Evolutionary conservation across 345 rosid species (phyloP), one percentile per base, ranked within the genome.

Genomic region (Acer campestre): DNA sequence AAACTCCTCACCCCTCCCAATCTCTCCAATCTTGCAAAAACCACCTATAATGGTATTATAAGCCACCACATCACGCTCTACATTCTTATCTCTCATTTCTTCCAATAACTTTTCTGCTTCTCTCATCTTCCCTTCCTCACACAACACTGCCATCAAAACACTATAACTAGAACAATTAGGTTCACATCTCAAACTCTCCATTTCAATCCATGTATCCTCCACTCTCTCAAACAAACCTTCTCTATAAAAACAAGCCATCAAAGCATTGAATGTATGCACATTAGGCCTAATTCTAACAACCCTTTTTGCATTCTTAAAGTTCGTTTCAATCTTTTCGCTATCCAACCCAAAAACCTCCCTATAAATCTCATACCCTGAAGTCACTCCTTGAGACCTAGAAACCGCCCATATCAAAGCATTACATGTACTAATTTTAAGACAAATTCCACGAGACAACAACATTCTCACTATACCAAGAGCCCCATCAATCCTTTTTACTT

Each of bases 31-130:
- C 80, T 81, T 63, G 29, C 96, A 93, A 61, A 86, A 84, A 25
- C 91, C 96, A 35, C 88, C 94, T 22, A 93, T 92, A 46, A 95
- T 79, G 3, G 93, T 90, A 68, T 93, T 92, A 74, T 89, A 92
- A 77, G 91, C 89, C 51, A 85, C 79, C 22, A 84, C 75, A 83
- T 93, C 93, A 67, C 80, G 84, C 75, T 71, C 78, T 49, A 91
- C 62, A 78, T 86, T 89, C 69, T 82, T 81, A 4, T 49, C 72
- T 81, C 82, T 84, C 97, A 92, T 93, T 75, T 92, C 90, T 78
- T 82, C 84, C 98, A 91, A 95, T 42, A 83, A 71, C 82, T 80
- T 80, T 84, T 84, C 89, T 0, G 92, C 93, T 83, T 93, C 94
- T 17, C 44, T 29, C 80, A 93, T 75, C 85, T 79, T 87, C 79